phyloP scores from a whole-genome alignment of 192 early-diverging fungal genomes.

The Backusella westeae region DNA sequence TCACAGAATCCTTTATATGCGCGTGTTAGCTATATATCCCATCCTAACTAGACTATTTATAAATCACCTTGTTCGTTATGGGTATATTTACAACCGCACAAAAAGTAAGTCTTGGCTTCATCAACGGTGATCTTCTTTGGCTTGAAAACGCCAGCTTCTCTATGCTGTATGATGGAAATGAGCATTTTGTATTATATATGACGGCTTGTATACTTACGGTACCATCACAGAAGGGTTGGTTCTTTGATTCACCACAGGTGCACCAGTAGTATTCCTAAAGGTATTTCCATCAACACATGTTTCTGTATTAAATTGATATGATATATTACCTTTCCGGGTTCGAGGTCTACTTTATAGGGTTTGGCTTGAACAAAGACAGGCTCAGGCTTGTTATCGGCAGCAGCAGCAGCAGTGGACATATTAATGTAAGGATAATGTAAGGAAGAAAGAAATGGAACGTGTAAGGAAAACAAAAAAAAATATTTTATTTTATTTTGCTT shows the following conservation, averaged over 20 bases:
- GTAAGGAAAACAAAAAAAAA: not conserved
- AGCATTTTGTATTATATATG: not conserved
- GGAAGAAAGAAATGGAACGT: not conserved
- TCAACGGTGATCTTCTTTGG: slow-evolving; percentile 22
- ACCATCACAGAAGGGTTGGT: slow-evolving; percentile 22
- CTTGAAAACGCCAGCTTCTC: slow-evolving; percentile 15
- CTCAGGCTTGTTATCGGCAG: not conserved
- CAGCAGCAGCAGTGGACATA: slow-evolving; percentile 1
- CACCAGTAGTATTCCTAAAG: slow-evolving; percentile 22
- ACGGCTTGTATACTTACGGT: not conserved
- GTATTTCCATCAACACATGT: not conserved
- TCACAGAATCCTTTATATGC: slow-evolving; percentile 16
- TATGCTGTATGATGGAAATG: slow-evolving; percentile 2
- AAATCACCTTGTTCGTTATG: slow-evolving; percentile 18
- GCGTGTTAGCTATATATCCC: not conserved
- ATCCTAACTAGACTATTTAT: not conserved
- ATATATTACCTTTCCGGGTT: slow-evolving; percentile 16
- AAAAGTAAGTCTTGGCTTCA: slow-evolving; percentile 21
- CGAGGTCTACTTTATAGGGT: slow-evolving; percentile 19
- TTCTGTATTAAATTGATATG: not conserved
- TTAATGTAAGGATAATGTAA: slow-evolving; percentile 13
- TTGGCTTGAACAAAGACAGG: slow-evolving; percentile 21
- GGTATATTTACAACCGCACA: slow-evolving; percentile 25
- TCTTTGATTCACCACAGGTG: slow-evolving; percentile 25
- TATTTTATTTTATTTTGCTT: not conserved